phyloP scores from a whole-genome alignment of 75 land plant species.

The Picea sitchensis region DNA sequence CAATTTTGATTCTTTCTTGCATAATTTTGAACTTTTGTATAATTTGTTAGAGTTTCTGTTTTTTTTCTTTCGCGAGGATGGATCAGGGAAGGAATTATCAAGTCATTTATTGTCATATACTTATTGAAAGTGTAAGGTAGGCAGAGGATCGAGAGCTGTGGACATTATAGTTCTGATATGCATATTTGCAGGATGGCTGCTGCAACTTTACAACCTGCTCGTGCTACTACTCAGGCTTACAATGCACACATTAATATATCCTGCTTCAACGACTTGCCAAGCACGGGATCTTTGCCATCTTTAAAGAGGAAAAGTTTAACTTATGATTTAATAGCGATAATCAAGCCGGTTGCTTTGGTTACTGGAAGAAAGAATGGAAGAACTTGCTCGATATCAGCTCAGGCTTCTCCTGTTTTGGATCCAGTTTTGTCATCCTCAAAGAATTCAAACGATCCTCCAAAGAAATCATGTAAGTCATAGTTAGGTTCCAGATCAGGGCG shows the following conservation, averaged over 20 bases:
- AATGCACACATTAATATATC: not conserved
- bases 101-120: not conserved
- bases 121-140: not conserved
- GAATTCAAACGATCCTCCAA: constrained; percentile 20
- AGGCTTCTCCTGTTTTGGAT: constrained; percentile 33
- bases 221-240: constrained; percentile 22
- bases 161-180: not conserved
- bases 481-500: not conserved
- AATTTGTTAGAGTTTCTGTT: not conserved
- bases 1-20: not conserved
- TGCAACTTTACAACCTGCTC: constrained; percentile 21
- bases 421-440: constrained; percentile 30
- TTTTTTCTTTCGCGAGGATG: not conserved
- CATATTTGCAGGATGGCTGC: constrained; percentile 41
- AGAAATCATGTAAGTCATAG: constrained; percentile 43
- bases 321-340: no score
- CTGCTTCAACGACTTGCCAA: not conserved
- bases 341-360: not conserved
- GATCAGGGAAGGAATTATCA: no score
- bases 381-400: constrained; percentile 14
- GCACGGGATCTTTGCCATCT: not conserved
- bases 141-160: not conserved
- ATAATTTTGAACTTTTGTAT: not conserved
- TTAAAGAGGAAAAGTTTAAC: no score
- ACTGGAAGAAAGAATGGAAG: constrained; percentile 6